Evolutionary conservation across 768 basidiomycete species (phyloP).

Genomic region (Hygrocybe coccinea): DNA sequence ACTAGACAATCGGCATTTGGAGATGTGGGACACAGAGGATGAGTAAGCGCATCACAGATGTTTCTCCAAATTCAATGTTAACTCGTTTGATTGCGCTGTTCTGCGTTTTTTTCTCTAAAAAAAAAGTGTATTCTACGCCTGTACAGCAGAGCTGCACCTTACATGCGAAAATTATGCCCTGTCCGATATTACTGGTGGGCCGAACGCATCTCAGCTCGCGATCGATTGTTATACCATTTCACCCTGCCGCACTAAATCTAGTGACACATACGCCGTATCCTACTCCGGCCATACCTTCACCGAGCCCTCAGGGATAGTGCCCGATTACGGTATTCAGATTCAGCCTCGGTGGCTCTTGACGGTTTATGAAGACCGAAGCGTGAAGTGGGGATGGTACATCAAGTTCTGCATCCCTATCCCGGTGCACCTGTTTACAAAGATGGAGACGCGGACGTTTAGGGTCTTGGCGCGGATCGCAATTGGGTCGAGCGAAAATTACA

Average conservation of each 20-base stretch:
- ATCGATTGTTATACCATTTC: not conserved
- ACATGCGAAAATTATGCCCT: not conserved
- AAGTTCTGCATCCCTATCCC: constrained; percentile 47
- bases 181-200: not conserved
- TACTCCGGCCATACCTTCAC: not conserved
- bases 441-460: constrained; percentile 42
- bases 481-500: constrained; percentile 14
- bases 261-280: not conserved
- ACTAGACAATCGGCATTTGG: not conserved
- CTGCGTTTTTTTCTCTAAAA: no score
- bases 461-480: constrained; percentile 34
- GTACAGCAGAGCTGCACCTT: not conserved
- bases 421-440: constrained; percentile 41
- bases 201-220: not conserved
- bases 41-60: not conserved
- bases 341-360: not conserved
- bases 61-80: not conserved
- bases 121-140: not conserved
- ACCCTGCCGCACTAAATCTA: not conserved
- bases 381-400: constrained; percentile 29
- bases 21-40: not conserved
- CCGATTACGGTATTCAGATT: not conserved
- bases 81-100: not conserved
- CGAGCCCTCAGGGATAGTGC: not conserved
- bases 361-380: constrained; percentile 6